Evolutionary conservation across 2,329 filamentous ascomycete species (phyloP).

Genomic region (Talaromyces islandicus): DNA sequence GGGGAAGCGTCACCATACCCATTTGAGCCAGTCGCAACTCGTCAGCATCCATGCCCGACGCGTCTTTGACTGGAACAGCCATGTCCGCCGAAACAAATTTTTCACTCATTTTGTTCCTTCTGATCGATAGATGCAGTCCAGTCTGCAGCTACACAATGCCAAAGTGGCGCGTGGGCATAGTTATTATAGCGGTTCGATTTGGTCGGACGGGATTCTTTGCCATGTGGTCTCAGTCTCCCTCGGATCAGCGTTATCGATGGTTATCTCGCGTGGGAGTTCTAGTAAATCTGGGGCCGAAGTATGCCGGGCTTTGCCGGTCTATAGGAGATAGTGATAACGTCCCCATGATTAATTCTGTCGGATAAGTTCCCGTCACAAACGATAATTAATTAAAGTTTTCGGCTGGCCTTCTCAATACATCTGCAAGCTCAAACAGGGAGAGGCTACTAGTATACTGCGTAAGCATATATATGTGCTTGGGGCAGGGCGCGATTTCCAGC

Average conservation of each 20-base stretch:
- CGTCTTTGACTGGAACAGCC: conserved; percentile 21
- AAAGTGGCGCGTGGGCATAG: not conserved
- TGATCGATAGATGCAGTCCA: not conserved
- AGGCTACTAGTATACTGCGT: not conserved
- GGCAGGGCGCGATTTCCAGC: no score
- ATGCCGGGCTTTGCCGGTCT: conserved; percentile 2
- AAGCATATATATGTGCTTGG: not conserved
- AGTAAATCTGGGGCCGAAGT: not conserved
- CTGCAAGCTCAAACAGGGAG: not conserved
- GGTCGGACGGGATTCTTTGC: not conserved
- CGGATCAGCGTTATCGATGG: not conserved
- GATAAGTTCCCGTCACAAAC: not conserved
- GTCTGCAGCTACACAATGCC: not conserved
- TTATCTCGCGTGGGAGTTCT: not conserved
- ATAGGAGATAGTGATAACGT: not conserved
- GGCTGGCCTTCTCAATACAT: no score
- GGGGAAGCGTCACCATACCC: conserved; percentile 22
- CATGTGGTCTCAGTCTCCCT: not conserved
- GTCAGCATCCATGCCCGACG: conserved; percentile 19
- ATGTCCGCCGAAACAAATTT: conserved; percentile 1
- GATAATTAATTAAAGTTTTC: not conserved
- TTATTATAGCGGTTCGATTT: not conserved
- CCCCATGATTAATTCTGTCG: not conserved
- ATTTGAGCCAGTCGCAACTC: conserved; percentile 41
- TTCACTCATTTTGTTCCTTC: not conserved